These are phyloP conservation scores for Ascochyta fabae DNA, from an alignment of 2,329 filamentous ascomycete species.

Conservation along the genomic window DNA sequence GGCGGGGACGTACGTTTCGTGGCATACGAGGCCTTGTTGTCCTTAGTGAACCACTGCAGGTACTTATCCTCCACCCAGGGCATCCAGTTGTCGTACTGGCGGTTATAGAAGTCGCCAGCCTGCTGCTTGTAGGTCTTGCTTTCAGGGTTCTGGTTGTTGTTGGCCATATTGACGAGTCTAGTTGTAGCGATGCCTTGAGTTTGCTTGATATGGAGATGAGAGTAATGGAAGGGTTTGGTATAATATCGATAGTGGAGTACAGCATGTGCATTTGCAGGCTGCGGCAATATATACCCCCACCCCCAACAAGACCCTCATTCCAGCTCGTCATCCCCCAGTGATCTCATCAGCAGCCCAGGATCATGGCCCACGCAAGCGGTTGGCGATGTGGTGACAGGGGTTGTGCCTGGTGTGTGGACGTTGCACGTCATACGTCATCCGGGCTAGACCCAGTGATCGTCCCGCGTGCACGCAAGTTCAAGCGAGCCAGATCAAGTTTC, in stretches of 20 bases:
- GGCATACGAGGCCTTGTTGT: conserved; percentile 77
- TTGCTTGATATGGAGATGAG: not conserved
- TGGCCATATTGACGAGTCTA: conserved; percentile 4
- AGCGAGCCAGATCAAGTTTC: conserved; percentile 16
- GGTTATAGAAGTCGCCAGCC: conserved; percentile 65
- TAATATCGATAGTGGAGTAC: not conserved
- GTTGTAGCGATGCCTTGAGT: not conserved
- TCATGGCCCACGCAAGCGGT: conserved; percentile 8
- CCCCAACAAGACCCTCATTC: not conserved
- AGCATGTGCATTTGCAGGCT: not conserved
- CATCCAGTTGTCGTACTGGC: conserved; percentile 76
- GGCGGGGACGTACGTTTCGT: conserved; percentile 63
- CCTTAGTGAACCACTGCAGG: conserved; percentile 74
- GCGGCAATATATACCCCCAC: conserved; percentile 1
- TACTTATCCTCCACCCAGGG: conserved; percentile 79
- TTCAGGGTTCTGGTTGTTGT: conserved; percentile 5
- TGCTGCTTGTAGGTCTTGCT: conserved; percentile 41
- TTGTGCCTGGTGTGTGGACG: conserved; percentile 1
- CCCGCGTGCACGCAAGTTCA: conserved; percentile 22
- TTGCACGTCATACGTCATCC: conserved; percentile 23
- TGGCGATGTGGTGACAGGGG: conserved; percentile 8
- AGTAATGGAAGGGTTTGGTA: not conserved
- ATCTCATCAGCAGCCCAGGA: conserved; percentile 18
- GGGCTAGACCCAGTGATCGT: conserved; percentile 27
- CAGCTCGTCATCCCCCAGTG: conserved; percentile 16